phyloP scores from a whole-genome alignment of 164 flowering plant genomes.

The Aristolochia fimbriata region DNA sequence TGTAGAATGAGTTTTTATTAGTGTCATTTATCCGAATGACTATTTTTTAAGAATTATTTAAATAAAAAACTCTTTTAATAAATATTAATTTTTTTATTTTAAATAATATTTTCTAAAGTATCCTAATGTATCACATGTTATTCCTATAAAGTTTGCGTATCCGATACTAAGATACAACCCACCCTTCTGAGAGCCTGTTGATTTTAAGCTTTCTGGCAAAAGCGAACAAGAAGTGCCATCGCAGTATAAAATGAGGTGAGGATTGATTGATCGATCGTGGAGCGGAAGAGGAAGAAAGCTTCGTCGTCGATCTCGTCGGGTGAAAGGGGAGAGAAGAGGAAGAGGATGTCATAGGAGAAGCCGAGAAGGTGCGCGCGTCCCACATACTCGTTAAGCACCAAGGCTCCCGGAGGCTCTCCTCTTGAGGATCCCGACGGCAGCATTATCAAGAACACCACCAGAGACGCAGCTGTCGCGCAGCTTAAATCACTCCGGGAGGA shows the following conservation, averaged over 20 bases:
- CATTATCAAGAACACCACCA: constrained; percentile 52
- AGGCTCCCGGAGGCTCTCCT: constrained; percentile 79
- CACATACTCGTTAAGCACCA: constrained; percentile 82
- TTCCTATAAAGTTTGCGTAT: no score
- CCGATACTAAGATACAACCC: no score
- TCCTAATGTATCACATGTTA: no score
- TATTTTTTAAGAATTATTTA: no score
- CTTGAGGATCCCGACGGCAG: constrained; percentile 93
- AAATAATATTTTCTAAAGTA: no score
- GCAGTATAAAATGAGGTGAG: background rate
- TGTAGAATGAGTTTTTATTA: no score
- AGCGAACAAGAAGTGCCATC: no score
- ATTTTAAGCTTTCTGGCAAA: background rate
- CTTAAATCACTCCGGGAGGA: constrained; percentile 55
- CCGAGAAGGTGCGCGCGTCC: constrained; percentile 33
- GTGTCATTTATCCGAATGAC: no score
- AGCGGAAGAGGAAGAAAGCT: constrained; percentile 42
- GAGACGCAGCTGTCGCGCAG: constrained; percentile 66
- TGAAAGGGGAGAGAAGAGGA: constrained; percentile 22
- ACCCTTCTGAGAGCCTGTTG: background rate
- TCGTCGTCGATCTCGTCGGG: constrained; percentile 21
- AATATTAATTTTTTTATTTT: no score
- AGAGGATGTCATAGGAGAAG: constrained; percentile 26
- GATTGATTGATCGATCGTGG: constrained; percentile 7
- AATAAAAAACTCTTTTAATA: no score